Evolutionary conservation across 805 yeast genomes (phyloP), one percentile per base, ranked within the genome.

Genomic region (Hagleromyces aurorensis): DNA sequence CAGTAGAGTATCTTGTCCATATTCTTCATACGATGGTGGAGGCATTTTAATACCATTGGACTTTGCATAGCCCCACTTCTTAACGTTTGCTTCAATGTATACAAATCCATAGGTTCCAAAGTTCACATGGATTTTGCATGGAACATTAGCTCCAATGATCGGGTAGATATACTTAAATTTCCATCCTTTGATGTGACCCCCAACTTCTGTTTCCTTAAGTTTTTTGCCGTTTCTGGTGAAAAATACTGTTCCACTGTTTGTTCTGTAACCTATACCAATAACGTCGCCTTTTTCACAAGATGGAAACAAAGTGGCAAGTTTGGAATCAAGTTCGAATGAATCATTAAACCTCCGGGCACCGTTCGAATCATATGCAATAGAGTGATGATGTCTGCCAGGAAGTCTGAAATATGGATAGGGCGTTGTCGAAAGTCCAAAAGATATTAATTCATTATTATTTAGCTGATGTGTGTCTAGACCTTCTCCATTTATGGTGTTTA

Each of bases 21-120:
- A 86, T 34, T 77, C 73, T 27, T 83, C 82, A 57, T 89, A 89
- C 7, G 91, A 78, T 1, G 98, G 98, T 3, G 97, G 95, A 4
- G 97, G 94, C 3, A 93, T 79, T 35, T 86, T 79, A 27, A 69
- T 71, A 1, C 97, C 98, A 42, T 78, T 82, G 21, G 79, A 67
- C 3, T 91, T 89, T n/a, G 94, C 95, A 46, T 80, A 78, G 5
- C 95, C 94, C 96, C 96, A 86, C 52, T 82, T 85, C 52, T 86
- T 86, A 21, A 87, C 94, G 50, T 86, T 85, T 2, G 84, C 96
- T 51, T 87, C 96, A 27, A 87, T 83, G 50, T 71, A 85, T 2
- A 87, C 96, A 58, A 72, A 86, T 2, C 96, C 96, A 34, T 75
- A 67, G 44, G 83, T 89, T 12, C 98, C 98, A 33, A 91, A 59